A percentile compares a stretch with the other conserved stretches of the same genome.
These are phyloP conservation scores for Saccharum spontaneum DNA, from an alignment of 176 grass and related monocot species.

Conservation along the genomic window DNA sequence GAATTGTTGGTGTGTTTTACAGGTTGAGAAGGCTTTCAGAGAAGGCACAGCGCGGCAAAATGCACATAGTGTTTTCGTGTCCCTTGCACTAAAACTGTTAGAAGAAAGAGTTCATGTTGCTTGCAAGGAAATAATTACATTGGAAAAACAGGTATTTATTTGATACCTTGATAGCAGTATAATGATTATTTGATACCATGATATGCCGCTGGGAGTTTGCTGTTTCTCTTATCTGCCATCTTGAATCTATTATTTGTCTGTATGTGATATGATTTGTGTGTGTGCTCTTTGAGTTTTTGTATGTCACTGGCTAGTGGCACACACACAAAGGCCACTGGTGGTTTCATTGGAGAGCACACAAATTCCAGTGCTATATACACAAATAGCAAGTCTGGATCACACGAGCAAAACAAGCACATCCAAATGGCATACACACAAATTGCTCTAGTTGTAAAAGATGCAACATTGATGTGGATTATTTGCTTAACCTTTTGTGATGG, in stretches of 20 bases:
- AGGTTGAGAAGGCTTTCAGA: constrained; percentile 95
- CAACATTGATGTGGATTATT: background rate
- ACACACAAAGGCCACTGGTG: background rate
- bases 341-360: background rate
- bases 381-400: background rate
- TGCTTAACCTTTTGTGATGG: background rate
- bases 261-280: background rate
- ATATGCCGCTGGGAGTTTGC: background rate
- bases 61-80: constrained; percentile 91
- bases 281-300: background rate
- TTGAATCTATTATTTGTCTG: background rate
- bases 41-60: constrained; percentile 95
- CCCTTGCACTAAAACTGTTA: constrained; percentile 81
- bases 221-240: background rate
- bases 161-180: background rate
- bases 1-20: constrained; percentile 5
- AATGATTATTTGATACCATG: background rate
- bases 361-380: background rate
- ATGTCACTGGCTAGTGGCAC: background rate
- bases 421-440: background rate
- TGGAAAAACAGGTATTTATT: constrained; percentile 86
- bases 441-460: background rate
- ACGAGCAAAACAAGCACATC: background rate
- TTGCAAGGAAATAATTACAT: constrained; percentile 94
- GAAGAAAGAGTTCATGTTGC: constrained; percentile 95